Percentiles rank a stretch among this genome's conserved stretches.
Evolutionary conservation across 2,329 filamentous ascomycete species (phyloP).

Genomic region (Monilinia aucupariae): DNA sequence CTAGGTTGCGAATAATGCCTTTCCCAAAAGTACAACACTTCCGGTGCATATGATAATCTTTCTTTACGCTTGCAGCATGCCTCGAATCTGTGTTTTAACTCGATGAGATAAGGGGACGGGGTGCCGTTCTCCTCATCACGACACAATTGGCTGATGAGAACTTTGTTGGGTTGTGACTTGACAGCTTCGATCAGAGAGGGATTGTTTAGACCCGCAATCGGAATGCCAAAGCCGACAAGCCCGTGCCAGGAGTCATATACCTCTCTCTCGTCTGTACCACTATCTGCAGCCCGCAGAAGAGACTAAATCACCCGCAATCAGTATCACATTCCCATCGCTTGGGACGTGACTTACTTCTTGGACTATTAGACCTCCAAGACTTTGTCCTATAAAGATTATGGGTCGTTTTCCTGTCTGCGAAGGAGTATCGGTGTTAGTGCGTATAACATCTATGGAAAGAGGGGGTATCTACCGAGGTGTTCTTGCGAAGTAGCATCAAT

Average conservation of each 20-base stretch:
- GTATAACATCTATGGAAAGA: too few relatives aligned
- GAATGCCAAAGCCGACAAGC: constrained; percentile 14
- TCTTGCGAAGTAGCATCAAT: neutral
- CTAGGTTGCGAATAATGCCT: neutral
- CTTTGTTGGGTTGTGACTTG: constrained; percentile 13
- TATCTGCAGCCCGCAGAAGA: neutral
- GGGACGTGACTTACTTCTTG: neutral
- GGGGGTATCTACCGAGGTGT: neutral
- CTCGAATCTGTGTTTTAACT: constrained; percentile 9
- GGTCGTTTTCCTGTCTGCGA: constrained; percentile 4
- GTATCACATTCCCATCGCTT: neutral
- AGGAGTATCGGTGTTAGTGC: neutral
- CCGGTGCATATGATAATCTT: neutral
- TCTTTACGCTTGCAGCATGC: neutral
- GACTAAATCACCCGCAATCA: neutral
- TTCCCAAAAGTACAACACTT: constrained; percentile 15
- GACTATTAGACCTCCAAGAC: constrained; percentile 11
- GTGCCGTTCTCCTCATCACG: constrained; percentile 3
- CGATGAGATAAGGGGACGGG: neutral
- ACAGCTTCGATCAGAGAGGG: constrained; percentile 9
- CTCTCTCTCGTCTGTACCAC: neutral
- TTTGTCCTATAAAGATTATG: constrained; percentile 17
- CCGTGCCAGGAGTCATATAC: constrained; percentile 10
- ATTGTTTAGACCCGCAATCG: constrained; percentile 8
- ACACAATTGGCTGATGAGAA: constrained; percentile 7